Evolutionary conservation across 345 rosid genomes (phyloP).

Genomic region (Eucalyptus tenuipes): DNA sequence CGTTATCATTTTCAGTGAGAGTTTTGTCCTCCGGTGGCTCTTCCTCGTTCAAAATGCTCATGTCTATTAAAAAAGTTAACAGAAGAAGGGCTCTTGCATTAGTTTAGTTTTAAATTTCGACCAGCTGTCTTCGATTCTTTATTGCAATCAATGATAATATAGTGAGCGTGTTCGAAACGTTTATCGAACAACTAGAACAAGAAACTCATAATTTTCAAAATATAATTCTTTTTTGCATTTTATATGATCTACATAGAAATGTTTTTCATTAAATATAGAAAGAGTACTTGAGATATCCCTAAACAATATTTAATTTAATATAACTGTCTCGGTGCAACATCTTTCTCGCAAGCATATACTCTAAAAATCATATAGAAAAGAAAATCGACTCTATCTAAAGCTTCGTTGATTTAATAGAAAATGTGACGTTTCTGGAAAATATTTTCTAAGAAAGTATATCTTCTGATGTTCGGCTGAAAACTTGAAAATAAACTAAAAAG

Average conservation of each 20-base stretch:
- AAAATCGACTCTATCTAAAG: background rate
- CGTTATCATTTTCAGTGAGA: background rate
- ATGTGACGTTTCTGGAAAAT: no score
- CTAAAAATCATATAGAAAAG: background rate
- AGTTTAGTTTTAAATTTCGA: background rate
- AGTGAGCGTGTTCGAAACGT: background rate
- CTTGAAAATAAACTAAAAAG: accelerated
- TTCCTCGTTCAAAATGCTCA: background rate
- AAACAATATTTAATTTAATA: background rate
- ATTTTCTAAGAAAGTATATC: no score
- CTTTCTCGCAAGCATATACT: background rate
- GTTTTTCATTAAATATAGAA: background rate
- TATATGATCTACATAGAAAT: background rate
- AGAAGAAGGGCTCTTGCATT: background rate
- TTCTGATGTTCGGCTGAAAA: no score
- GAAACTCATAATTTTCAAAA: background rate
- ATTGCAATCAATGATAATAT: background rate
- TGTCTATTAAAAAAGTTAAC: background rate
- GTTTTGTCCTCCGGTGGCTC: background rate
- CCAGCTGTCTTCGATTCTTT: background rate
- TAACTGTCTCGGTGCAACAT: background rate
- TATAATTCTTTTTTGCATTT: background rate
- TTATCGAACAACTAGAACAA: background rate
- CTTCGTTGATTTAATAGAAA: no score
- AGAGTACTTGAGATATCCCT: background rate